Conservation (phyloP, 257 asterid species). For the Thymus quinquecostatus region DNA sequence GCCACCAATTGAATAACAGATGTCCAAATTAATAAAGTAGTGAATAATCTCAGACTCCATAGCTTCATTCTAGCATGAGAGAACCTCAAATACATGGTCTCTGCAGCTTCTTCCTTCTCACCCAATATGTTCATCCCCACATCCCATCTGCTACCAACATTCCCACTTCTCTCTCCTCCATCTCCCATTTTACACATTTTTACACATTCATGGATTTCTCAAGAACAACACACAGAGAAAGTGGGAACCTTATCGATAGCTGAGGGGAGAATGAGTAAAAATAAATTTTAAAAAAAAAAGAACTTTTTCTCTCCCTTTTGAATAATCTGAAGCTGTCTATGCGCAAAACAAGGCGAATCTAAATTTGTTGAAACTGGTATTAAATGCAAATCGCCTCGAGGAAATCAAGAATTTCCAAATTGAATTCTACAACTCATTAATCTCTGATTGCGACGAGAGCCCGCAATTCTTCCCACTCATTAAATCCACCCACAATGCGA, state of each 20-base stretch:
- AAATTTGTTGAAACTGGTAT: constrained; percentile 31
- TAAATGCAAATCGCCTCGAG: constrained; percentile 44
- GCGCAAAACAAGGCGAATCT: constrained; percentile 57
- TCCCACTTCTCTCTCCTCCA: constrained; percentile 20
- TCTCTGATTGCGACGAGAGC: constrained; percentile 23
- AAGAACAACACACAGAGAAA: constrained; percentile 19
- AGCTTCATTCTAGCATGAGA: constrained; percentile 50
- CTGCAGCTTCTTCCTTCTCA: constrained; percentile 30
- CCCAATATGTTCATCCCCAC: constrained; percentile 34
- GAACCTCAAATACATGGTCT: constrained; percentile 34
- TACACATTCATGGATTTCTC: constrained; percentile 4
- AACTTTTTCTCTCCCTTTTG: neutral
- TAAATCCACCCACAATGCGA: constrained; percentile 34
- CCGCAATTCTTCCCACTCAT: constrained; percentile 3
- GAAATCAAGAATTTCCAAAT: constrained; percentile 27
- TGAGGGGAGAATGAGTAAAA: neutral
- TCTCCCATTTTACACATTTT: constrained; percentile 39
- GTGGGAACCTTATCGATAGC: neutral
- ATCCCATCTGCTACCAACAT: constrained; percentile 23
- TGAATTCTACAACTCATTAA: constrained; percentile 12
- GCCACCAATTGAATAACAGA: constrained; percentile 57
- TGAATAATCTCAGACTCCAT: constrained; percentile 55
- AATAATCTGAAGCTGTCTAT: constrained; percentile 22
- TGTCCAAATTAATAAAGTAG: constrained; percentile 58
- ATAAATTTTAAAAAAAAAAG: neutral